Evolutionary conservation across 768 basidiomycete genomes (phyloP), one percentile per base, ranked within the genome.

Genomic region (Leccinellum luteum): DNA sequence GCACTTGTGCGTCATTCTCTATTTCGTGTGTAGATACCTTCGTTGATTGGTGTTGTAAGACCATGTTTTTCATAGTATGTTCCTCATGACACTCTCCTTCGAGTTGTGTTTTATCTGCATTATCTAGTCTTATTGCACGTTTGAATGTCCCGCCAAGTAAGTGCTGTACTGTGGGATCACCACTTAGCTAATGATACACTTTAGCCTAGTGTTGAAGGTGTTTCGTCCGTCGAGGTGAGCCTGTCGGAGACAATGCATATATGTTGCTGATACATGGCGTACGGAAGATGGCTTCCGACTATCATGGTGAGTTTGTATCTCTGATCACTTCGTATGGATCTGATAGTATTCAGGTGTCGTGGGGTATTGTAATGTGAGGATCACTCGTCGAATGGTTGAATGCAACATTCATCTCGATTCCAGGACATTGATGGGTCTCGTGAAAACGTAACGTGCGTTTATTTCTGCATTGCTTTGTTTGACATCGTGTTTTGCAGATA

Each of bases 121-220:
- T 52, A 6, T 25, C 14, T 48, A 69, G 68, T 56, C 69, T 13
- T 67, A 77, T 56, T 70, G 71, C 38, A 14, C 67, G 0, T 86
- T 85, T 56, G 87, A 89, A 73, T 85, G 82, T 58, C 87, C 87
- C 0, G 80, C 85, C 27, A 90, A 90, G 86, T 87, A 58, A 34
- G 62, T 35, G 3, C 3, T 23, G 3, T 12, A 19, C 27, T 38
- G 0, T 9, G 1, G 6, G 15, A 8, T 30, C 27, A 10, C 23
- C 14, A 1, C 17, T 0, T 1, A 38, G 34, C 15, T 53, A 6
- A 65, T 23, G 8, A 14, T 2, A 6, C 23, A 15, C 17, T 41
- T 3, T 23, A 67, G 66, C 30, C 21, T 72, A 14, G 80, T 86
- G 6, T 72, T 89, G 30, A 87, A 87, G 66, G 78, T 77, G 35